A percentile compares a stretch with the other conserved stretches of the same genome.
These are phyloP conservation scores for Xylaria grammica DNA, from an alignment of 495 filamentous ascomycete species.

Conservation along the genomic window DNA sequence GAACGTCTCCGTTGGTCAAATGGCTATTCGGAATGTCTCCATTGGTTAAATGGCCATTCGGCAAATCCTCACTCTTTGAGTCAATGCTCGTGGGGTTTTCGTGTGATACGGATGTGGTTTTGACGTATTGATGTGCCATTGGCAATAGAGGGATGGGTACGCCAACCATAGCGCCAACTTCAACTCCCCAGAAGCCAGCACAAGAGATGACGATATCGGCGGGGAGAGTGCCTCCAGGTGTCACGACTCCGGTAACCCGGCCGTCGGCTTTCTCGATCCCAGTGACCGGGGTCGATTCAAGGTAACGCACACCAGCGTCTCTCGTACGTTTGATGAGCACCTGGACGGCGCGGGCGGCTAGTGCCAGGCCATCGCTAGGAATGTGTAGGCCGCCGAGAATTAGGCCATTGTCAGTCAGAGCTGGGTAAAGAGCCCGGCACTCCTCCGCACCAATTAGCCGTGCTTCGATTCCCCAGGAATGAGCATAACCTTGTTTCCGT, in stretches of 20 bases:
- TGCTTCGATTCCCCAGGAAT: slow-evolving; percentile 54
- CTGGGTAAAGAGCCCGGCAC: slow-evolving; percentile 50
- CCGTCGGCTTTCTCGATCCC: slow-evolving; percentile 43
- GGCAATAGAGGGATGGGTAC: slow-evolving; percentile 55
- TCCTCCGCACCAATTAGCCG: slow-evolving; percentile 49
- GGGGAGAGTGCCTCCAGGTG: slow-evolving; percentile 43
- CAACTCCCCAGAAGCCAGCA: slow-evolving; percentile 61
- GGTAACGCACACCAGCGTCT: slow-evolving; percentile 53
- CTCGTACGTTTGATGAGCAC: slow-evolving; percentile 54
- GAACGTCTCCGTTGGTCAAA: not conserved
- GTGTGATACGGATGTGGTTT: slow-evolving; percentile 48
- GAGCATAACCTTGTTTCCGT: slow-evolving; percentile 56
- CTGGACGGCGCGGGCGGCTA: slow-evolving; percentile 56
- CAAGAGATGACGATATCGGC: slow-evolving; percentile 58
- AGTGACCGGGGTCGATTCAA: slow-evolving; percentile 51
- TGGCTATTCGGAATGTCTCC: not conserved
- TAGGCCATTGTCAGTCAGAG: slow-evolving; percentile 45
- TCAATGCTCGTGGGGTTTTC: slow-evolving; percentile 38
- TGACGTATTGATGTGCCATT: slow-evolving; percentile 58
- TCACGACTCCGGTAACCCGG: slow-evolving; percentile 52
- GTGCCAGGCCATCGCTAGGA: slow-evolving; percentile 56
- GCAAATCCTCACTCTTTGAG: slow-evolving; percentile 39
- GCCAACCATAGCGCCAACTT: slow-evolving; percentile 57
- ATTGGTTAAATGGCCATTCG: not conserved
- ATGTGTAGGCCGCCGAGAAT: slow-evolving; percentile 56